A percentile compares a stretch with the other conserved stretches of the same genome.
Conservation (phyloP, 371 early-diverging fungal genomes). For the Sporodiniella umbellata region DNA sequence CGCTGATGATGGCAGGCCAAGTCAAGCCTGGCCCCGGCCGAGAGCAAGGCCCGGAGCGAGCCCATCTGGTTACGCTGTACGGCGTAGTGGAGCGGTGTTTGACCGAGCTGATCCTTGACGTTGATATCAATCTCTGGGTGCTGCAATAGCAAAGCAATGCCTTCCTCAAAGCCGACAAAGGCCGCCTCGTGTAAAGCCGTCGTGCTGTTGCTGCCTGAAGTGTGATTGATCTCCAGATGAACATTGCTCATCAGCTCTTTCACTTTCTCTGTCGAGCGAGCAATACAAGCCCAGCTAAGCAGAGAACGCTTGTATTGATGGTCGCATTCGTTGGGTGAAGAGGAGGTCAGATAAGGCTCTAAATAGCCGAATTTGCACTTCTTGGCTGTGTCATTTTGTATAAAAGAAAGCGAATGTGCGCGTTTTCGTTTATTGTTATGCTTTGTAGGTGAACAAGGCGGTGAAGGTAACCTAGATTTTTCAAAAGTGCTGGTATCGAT, state of each 20-base stretch:
- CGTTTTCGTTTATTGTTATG: constrained; percentile 24
- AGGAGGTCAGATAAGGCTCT: constrained; percentile 20
- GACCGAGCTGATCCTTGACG: constrained; percentile 15
- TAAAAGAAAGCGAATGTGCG: constrained; percentile 13
- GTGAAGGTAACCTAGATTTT: constrained; percentile 22
- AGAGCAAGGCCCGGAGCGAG: constrained; percentile 19
- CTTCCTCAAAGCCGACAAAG: constrained; percentile 25
- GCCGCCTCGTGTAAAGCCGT: constrained; percentile 43
- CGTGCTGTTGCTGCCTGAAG: constrained; percentile 25
- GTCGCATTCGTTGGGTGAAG: constrained; percentile 24
- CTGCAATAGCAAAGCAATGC: constrained; percentile 22
- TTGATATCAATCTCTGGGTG: constrained; percentile 31
- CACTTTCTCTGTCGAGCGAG: constrained; percentile 25
- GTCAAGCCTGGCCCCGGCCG: constrained; percentile 27
- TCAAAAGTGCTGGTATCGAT: background rate
- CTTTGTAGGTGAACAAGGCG: constrained; percentile 30
- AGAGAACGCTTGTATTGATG: constrained; percentile 22
- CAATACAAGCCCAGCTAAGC: constrained; percentile 35
- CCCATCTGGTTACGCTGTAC: constrained; percentile 24
- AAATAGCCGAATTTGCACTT: constrained; percentile 14
- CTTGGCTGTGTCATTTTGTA: constrained; percentile 11
- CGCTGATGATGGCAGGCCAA: constrained; percentile 17
- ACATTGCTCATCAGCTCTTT: constrained; percentile 16
- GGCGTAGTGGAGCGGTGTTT: constrained; percentile 36
- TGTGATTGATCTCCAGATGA: constrained; percentile 28